Conservation (phyloP, 331 rosid species). For the Phaseolus coccineus region DNA sequence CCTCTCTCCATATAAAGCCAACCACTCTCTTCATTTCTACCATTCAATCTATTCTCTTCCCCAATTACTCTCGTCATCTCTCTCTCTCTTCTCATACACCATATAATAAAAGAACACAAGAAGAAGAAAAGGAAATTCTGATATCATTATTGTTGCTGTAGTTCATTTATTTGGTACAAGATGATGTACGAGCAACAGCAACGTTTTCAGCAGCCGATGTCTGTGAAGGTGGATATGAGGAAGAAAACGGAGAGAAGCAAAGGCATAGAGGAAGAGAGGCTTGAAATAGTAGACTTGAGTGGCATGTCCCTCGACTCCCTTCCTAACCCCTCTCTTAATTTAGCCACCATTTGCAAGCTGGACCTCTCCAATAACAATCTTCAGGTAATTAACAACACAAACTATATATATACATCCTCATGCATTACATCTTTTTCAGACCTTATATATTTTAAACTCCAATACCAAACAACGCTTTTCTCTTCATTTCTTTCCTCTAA, state of each 20-base stretch:
- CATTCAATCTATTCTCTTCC: not conserved
- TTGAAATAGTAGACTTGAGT: conserved; percentile 79
- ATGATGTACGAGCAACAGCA: conserved; percentile 72
- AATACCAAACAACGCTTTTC: too few relatives aligned
- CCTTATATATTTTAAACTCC: too few relatives aligned
- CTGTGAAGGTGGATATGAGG: conserved; percentile 36
- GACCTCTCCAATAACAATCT: conserved; percentile 94
- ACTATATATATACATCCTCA: not conserved
- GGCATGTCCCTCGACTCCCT: conserved; percentile 77
- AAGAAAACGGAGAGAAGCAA: conserved; percentile 32
- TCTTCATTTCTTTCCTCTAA: not conserved
- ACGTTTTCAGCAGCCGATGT: conserved; percentile 28
- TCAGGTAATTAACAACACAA: conserved; percentile 54
- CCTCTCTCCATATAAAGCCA: not conserved
- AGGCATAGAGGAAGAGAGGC: conserved; percentile 60
- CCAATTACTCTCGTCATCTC: not conserved
- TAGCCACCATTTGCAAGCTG: conserved; percentile 76
- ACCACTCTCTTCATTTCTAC: not conserved
- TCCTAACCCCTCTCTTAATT: conserved; percentile 76
- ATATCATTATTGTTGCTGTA: too few relatives aligned
- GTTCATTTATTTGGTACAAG: not conserved
- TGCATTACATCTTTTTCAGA: not conserved
- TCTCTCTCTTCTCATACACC: not conserved
- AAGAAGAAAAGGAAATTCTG: not conserved
- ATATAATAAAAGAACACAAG: too few relatives aligned